phyloP scores from a whole-genome alignment of 1,284 basidiomycete species.

The Ceratobasidium sp. region DNA sequence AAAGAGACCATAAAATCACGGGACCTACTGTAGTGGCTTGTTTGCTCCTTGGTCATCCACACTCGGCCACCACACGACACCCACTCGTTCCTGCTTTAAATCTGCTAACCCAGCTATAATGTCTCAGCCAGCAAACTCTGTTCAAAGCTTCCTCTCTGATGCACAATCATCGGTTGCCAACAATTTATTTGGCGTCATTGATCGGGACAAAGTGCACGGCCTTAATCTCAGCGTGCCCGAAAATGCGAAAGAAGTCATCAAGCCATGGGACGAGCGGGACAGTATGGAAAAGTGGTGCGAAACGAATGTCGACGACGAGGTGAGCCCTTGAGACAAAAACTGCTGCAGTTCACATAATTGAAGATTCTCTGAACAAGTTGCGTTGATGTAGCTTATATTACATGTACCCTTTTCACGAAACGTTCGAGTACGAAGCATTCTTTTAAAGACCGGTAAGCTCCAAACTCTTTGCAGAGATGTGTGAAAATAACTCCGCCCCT shows the following conservation, averaged over 20 bases:
- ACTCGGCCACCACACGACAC: conserved; percentile 9
- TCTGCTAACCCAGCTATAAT: conserved; percentile 3
- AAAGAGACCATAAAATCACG: conserved; percentile 17
- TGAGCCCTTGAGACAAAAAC: conserved; percentile 52
- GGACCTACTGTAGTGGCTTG: background rate
- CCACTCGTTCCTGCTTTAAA: background rate
- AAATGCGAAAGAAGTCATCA: conserved; percentile 76
- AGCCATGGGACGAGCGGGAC: conserved; percentile 81
- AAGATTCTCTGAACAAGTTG: conserved; percentile 36
- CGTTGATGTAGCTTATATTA: conserved; percentile 69
- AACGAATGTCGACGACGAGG: conserved; percentile 83
- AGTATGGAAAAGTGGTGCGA: conserved; percentile 71
- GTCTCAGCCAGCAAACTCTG: conserved; percentile 28
- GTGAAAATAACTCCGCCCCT: conserved; percentile 15
- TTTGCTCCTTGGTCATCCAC: background rate
- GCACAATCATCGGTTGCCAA: conserved; percentile 57
- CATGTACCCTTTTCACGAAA: conserved; percentile 83
- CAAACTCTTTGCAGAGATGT: background rate
- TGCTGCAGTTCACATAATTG: conserved; percentile 26
- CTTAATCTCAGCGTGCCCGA: conserved; percentile 80
- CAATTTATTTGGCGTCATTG: conserved; percentile 71
- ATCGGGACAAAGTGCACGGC: conserved; percentile 81
- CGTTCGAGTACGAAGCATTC: conserved; percentile 75
- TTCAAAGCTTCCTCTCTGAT: conserved; percentile 38
- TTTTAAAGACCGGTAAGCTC: conserved; percentile 74